Base-by-base conservation (phyloP, 2,329 filamentous ascomycete species). In the Nemania sp. region DNA sequence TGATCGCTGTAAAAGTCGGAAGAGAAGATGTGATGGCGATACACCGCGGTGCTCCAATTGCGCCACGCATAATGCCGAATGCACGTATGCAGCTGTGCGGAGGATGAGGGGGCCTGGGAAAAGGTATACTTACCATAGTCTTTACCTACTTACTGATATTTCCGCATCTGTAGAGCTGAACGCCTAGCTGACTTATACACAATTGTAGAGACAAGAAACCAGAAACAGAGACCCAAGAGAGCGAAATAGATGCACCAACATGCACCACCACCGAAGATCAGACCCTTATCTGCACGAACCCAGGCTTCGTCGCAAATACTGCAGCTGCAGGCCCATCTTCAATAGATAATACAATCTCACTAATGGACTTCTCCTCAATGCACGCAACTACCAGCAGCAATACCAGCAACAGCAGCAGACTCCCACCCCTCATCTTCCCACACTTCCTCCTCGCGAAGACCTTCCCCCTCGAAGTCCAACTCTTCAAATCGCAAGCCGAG, bases 51-150 rank as follows among this genome's bases (percentile, higher is more conserved):
- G 56, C 31, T 46, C 46, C 11, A 53, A 53, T 26, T 59, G 56
- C 14, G 46, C n/a, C n/a, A 12, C 15, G 9, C 40, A 53, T n/a
- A 31, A 50, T 26, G 36, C 53, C 23, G 53, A 59, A 44, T 59
- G 56, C 46, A 42, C 11, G 7, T 59, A 59, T 34, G 49, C 49
- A 3, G 28, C 41, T 5, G 42, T 45, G 12, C 45, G 56, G 20
- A 59, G 40, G 22, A 50, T 42, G 6, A 47, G 56, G 12, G 56
- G 56, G 6, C 53, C 31, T 22, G 56, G 53, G 8, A 59, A 57
- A 40, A 56, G n/a, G 53, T 56, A 49, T 26, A 24, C 23, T 6
- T 30, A 19, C 30, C 15, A 5, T 28, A n/a, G n/a, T n/a, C n/a
- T n/a, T n/a, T n/a, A n/a, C n/a, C n/a, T n/a, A n/a, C n/a, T n/a